Percentiles rank a stretch among this genome's conserved stretches.
phyloP scores from a whole-genome alignment of 441 rosid species.

The Jatropha podagrica region DNA sequence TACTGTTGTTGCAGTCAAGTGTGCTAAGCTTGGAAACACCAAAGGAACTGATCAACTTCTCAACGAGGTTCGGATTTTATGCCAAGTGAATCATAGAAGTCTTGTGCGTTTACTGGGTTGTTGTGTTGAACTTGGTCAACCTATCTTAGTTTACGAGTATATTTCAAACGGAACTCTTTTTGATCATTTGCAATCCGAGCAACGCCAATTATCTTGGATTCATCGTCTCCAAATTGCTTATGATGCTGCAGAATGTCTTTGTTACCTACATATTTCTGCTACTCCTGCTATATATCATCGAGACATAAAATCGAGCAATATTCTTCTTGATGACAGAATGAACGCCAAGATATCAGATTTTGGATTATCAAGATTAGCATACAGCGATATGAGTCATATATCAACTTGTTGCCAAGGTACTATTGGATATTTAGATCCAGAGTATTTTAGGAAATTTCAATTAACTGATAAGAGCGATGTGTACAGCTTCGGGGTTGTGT shows the following conservation, averaged over 20 bases:
- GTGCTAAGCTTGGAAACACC: slow-evolving; percentile 57
- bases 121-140: slow-evolving; percentile 57
- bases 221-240: slow-evolving; percentile 45
- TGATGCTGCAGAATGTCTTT: slow-evolving; percentile 50
- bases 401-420: slow-evolving; percentile 66
- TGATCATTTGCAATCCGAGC: slow-evolving; percentile 37
- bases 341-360: slow-evolving; percentile 55
- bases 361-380: slow-evolving; percentile 52
- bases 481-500: slow-evolving; percentile 59
- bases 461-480: slow-evolving; percentile 60
- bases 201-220: slow-evolving; percentile 31
- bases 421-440: slow-evolving; percentile 51
- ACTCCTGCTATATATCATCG: slow-evolving; percentile 53
- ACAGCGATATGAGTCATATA: slow-evolving; percentile 48
- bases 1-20: slow-evolving; percentile 48
- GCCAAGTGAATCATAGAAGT: slow-evolving; percentile 58
- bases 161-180: slow-evolving; percentile 44
- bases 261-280: slow-evolving; percentile 51
- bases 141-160: slow-evolving; percentile 56
- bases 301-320: slow-evolving; percentile 57
- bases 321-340: slow-evolving; percentile 45
- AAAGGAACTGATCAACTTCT: slow-evolving; percentile 59
- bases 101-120: slow-evolving; percentile 56
- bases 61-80: slow-evolving; percentile 56
- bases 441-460: slow-evolving; percentile 50